Evolutionary conservation across 108 stramenopile genomes (phyloP), one percentile per base, ranked within the genome.

Genomic region (Skeletonema potamos): DNA sequence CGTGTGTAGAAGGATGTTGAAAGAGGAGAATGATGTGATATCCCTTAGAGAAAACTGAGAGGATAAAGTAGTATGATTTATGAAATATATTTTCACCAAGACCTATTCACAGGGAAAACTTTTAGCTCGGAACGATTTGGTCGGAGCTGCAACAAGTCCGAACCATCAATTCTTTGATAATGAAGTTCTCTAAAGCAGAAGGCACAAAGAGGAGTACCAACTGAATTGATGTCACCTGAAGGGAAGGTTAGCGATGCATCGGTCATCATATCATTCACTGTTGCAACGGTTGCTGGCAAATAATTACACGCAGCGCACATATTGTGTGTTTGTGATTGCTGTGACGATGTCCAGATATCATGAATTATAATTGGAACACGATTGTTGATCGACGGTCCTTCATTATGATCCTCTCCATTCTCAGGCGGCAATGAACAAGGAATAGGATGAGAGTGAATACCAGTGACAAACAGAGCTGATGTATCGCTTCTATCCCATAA

Each of bases 401-500:
- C 22, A 41, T 51, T 20, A 1, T 51, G 20, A 22, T 51, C 39
- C 39, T 41, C 22, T 22, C 22, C 22, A 24, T 8, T 51, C 7
- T 22, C 48, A 22, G 48, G 1, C 48, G 48, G 6, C 8, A 20
- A 51, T 22, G 48, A 51, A 51, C 20, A 24, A 51, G 8, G 22
- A n/a, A 51, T 22, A 9, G 48, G 48, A 24, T 51, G 22, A 22
- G 48, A 24, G 9, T 51, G 48, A 33, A 81, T 81, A 12, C 58
- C 69, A 6, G 80, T 81, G 27, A 81, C 73, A 54, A 57, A 81
- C 4, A 81, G 41, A 28, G 80, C 64, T 1, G 73, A 74, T 60
- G 61, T 69, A 29, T 57, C 54, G 26, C 34, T 18, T 13, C 70
- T 58, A 66, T 58, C 64, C 44, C 62, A 59, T 13, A 54, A 55